Evolutionary conservation across 768 basidiomycete genomes (phyloP), one percentile per base, ranked within the genome.

Genomic region (Podaxis sp.): DNA sequence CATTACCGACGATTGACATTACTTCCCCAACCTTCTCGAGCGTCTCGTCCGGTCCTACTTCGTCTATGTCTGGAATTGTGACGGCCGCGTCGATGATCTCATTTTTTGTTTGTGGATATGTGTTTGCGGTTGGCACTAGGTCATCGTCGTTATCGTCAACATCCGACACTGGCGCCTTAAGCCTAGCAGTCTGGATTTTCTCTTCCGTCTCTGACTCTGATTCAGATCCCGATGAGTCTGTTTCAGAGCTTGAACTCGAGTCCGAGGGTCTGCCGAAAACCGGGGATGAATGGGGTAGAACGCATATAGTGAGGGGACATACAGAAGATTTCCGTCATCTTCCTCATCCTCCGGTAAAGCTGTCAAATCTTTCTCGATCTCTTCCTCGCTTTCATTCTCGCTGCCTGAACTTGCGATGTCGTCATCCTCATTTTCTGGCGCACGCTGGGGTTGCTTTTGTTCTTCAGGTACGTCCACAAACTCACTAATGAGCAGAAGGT

Each of bases 1-100:
- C 82, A 41, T 84, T 84, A 66, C 86, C 87, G 44, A 95, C 77
- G 59, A 95, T 82, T 64, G 81, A 89, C 81, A 87, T 84, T 28
- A 96, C 77, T 65, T 92, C 87, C 57, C 94, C 94, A 2, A 93
- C 86, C 69, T 80, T 84, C 69, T 92, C 90, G 52, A 96, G 77
- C 3, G 72, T 67, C 66, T 93, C 91, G n/a, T 84, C 79, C 1
- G 79, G 70, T 1, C 80, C 86, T 53, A 95, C 82, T 70, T 87
- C 79, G 51, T 85, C 76, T 37, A 91, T 76, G 12, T 86, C 80
- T 15, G 93, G 93, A 58, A 88, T 72, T 22, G 74, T 73, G 58
- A 94, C 76, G 24, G 86, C 81, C 22, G 77, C 67, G n/a, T 88
- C 87, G 36, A 76, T 52, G 11, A 89, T 64, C 74, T 93, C 91